A percentile compares a stretch with the other conserved stretches of the same genome.
Conservation (phyloP, 768 basidiomycete genomes). For the Mycena galericulata region DNA sequence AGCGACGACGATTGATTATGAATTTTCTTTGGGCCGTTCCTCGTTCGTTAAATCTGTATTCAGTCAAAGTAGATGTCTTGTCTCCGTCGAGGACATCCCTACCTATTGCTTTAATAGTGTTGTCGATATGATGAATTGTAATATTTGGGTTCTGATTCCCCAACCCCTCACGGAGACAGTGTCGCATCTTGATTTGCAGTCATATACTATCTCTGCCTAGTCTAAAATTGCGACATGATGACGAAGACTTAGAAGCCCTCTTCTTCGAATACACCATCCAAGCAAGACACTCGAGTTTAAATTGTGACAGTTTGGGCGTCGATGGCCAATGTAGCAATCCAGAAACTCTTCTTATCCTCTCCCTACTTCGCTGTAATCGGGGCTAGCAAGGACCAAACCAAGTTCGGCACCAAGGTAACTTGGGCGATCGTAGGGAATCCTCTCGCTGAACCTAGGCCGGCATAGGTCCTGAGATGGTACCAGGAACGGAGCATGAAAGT, state of each 20-base stretch:
- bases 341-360: slow-evolving; percentile 73
- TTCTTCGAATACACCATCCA: too few species aligned
- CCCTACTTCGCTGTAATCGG: slow-evolving; percentile 83
- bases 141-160: not conserved
- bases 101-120: slow-evolving; percentile 25
- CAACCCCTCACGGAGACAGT: not conserved
- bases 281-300: too few species aligned
- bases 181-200: not conserved
- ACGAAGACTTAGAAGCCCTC: too few species aligned
- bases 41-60: slow-evolving; percentile 16
- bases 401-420: slow-evolving; percentile 80
- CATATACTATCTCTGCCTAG: not conserved
- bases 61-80: slow-evolving; percentile 31
- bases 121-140: slow-evolving; percentile 23
- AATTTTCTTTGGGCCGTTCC: not conserved
- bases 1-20: slow-evolving; percentile 74
- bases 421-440: not conserved
- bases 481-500: slow-evolving; percentile 66
- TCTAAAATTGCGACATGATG: too few species aligned
- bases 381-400: slow-evolving; percentile 81
- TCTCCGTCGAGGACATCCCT: slow-evolving; percentile 13
- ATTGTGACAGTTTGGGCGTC: too few species aligned
- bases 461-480: slow-evolving; percentile 85
- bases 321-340: slow-evolving; percentile 40
- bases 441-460: too few species aligned